Base-by-base conservation (phyloP, 768 basidiomycete species). In the Suillus decipiens region DNA sequence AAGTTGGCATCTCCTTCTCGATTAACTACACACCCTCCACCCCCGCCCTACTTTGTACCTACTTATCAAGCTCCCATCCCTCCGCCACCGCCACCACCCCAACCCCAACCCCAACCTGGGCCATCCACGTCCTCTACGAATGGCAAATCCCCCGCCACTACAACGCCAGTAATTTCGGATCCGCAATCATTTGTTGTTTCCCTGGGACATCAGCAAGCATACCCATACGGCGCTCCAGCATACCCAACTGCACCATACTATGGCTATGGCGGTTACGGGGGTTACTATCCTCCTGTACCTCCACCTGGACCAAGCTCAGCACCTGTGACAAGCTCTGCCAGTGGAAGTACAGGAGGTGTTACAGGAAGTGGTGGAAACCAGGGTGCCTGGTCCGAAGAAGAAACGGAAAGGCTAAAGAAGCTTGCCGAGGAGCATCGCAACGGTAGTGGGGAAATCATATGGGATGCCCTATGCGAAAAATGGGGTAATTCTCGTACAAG, bases 361-460 rank as follows among this genome's bases (percentile, higher is more conserved):
- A 67, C 67, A 5, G 72, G 69, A 47, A 75, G 69, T 36, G 78
- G 73, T 24, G 82, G 84, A 63, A 86, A 86, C 60, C 87, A 89
- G 58, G 91, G 90, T 0, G 81, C 89, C 8, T 93, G 92, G 92
- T 84, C 89, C 3, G 88, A 91, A 8, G 89, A 89, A 63, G 92
- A 94, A 71, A 84, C 83, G 0, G 89, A 90, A 65, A 81, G 84
- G 45, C 71, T 94, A 63, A 88, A 82, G 72, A 84, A 81, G 59
- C 70, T 93, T 24, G 86, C 89, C 0, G 92, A 92, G 65, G 85
- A 90, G 59, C 87, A 86, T 70, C 83, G 83, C 62, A 73, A 78
- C 58, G 73, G 72, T 36, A 79, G 70, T 17, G 71, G 80, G 5
- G 79, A 81, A 59, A 87, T 89, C 45, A 89, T 90, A 58, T 94